Percentiles rank a stretch among this genome's conserved stretches.
Conservation (phyloP, 495 filamentous ascomycete genomes). For the Xylona heveae region DNA sequence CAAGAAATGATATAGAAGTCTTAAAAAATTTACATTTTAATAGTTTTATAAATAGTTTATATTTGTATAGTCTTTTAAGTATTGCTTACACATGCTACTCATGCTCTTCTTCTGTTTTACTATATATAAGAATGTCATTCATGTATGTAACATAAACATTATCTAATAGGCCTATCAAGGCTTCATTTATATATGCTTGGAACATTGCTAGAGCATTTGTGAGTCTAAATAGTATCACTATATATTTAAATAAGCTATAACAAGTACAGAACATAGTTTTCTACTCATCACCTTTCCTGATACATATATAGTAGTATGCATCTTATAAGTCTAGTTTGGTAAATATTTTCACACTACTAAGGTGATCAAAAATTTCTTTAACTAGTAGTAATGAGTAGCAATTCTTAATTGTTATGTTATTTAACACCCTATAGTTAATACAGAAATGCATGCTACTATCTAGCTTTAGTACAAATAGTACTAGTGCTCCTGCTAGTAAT, state of each 20-base stretch:
- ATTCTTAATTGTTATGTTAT: slow-evolving; percentile 9
- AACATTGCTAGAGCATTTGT: slow-evolving; percentile 6
- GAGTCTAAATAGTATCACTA: slow-evolving; percentile 8
- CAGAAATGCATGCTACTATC: slow-evolving; percentile 7
- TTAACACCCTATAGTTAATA: slow-evolving; percentile 9
- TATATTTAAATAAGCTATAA: slow-evolving; percentile 9
- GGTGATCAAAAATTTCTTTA: slow-evolving; percentile 5
- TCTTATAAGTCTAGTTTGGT: slow-evolving; percentile 8
- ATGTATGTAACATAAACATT: slow-evolving; percentile 10
- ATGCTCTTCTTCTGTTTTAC: slow-evolving; percentile 4
- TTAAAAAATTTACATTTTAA: slow-evolving; percentile 6
- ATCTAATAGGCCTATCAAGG: slow-evolving; percentile 1
- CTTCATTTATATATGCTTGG: slow-evolving; percentile 6
- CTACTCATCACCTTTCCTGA: slow-evolving; percentile 8
- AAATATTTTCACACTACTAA: slow-evolving; percentile 5
- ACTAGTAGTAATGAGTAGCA: slow-evolving; percentile 8
- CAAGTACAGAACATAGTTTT: slow-evolving; percentile 8
- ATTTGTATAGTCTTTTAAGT: slow-evolving; percentile 4
- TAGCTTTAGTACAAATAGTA: slow-evolving; percentile 11
- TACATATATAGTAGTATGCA: slow-evolving; percentile 7
- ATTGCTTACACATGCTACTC: slow-evolving; percentile 2
- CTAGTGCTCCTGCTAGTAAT: slow-evolving; percentile 4
- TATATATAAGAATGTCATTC: slow-evolving; percentile 6
- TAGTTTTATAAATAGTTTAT: slow-evolving; percentile 6
- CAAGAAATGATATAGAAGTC: slow-evolving; percentile 7